phyloP scores from a whole-genome alignment of 1,284 basidiomycete species.

The Ceratobasidium sp. region DNA sequence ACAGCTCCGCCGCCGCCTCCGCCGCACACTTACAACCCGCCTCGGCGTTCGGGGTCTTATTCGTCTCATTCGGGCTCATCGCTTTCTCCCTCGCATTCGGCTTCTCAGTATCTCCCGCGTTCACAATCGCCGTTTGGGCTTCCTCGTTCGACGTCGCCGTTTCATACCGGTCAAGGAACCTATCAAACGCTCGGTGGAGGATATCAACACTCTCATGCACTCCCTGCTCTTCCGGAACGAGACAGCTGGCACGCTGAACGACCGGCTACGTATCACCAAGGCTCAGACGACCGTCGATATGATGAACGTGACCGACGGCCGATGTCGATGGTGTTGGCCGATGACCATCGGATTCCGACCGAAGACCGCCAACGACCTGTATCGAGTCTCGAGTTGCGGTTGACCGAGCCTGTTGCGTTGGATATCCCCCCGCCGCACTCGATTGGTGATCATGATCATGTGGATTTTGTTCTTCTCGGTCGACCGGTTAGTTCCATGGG shows the following conservation, averaged over 20 bases:
- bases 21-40: slow-evolving; percentile 39
- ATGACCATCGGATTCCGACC: neutral
- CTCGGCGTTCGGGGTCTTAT: slow-evolving; percentile 37
- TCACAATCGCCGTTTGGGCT: slow-evolving; percentile 36
- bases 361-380: neutral
- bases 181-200: slow-evolving; percentile 14
- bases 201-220: slow-evolving; percentile 47
- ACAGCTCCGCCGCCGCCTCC: slow-evolving; percentile 7
- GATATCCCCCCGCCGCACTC: slow-evolving; percentile 63
- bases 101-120: slow-evolving; percentile 55
- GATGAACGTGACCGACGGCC: neutral
- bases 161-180: slow-evolving; percentile 15
- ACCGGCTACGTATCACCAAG: slow-evolving; percentile 3
- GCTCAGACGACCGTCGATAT: neutral
- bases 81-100: slow-evolving; percentile 70
- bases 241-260: slow-evolving; percentile 8
- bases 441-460: slow-evolving; percentile 38
- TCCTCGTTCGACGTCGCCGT: neutral
- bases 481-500: slow-evolving; percentile 18
- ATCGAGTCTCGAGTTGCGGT: slow-evolving; percentile 9
- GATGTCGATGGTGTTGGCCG: neutral
- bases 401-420: slow-evolving; percentile 41
- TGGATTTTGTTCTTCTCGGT: slow-evolving; percentile 30
- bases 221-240: slow-evolving; percentile 35
- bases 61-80: slow-evolving; percentile 57